Base-by-base conservation (phyloP, 1,284 basidiomycete species). In the Erythrobasidium hasegawianum region DNA sequence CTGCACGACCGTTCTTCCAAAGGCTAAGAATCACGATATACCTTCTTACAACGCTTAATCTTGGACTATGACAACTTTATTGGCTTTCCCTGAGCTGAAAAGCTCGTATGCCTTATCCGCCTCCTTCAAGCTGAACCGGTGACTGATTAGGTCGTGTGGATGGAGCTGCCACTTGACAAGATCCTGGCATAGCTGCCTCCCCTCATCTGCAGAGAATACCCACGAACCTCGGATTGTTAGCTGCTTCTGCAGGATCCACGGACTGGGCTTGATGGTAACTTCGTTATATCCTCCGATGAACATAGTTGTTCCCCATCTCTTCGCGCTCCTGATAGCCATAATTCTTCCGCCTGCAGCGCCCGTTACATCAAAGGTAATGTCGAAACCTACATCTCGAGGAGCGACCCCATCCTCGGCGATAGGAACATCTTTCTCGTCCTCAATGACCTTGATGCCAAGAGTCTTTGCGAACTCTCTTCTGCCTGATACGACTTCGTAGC, bases 261-360 rank as follows among this genome's bases (percentile, higher is more conserved):
- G 59, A 16, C 45, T 52, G 4, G 49, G 26, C 27, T 60, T 43
- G 18, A 60, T 43, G 2, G 59, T 60, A 27, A 60, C 59, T 20
- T 60, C 59, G 45, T 47, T 47, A 38, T 60, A 60, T 1, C 59
- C 59, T 5, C 59, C 59, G 38, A 60, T 60, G 29, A 60, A 49
- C 59, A 60, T 60, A 9, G 59, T 60, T 20, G 59, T 60, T 20
- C 59, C 59, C 59, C 59, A 60, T 8, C 59, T 24, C 59, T 60
- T 60, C 13, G 49, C 59, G 11, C 41, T 49, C 22, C 59, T 45
- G 26, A 60, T 47, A 14, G 59, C 59, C 24, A 60, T 14, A 18
- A 60, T 39, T 14, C 59, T 45, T 29, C 41, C 59, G 13, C 41
- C 41, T 14, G 59, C 59, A 5, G 59, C 59, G 20, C 59, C 59